phyloP scores from a whole-genome alignment of 2,329 filamentous ascomycete species.

The Aureobasidium subglaciale region DNA sequence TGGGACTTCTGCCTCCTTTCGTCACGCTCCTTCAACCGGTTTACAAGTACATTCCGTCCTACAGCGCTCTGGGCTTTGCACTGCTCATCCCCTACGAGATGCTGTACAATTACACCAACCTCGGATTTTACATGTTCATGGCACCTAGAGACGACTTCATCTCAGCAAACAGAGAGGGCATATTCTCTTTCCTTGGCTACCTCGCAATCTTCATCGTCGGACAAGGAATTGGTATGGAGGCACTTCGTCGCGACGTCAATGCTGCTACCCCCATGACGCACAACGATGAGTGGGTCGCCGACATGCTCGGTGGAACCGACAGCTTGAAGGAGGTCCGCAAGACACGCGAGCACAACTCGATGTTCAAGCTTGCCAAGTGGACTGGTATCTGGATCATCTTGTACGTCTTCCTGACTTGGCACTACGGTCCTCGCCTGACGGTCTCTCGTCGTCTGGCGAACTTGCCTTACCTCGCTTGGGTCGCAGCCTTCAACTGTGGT shows the following conservation, averaged over 20 bases:
- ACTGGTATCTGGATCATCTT: conserved; percentile 61
- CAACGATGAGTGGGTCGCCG: conserved; percentile 31
- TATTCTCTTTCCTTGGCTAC: conserved; percentile 94
- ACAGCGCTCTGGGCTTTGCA: conserved; percentile 64
- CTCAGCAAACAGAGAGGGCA: conserved; percentile 85
- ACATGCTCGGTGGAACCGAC: conserved; percentile 24
- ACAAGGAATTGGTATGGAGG: conserved; percentile 71
- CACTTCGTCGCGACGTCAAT: conserved; percentile 54
- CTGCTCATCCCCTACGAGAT: conserved; percentile 67
- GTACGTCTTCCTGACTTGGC: conserved; percentile 61
- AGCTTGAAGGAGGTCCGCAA: conserved; percentile 13
- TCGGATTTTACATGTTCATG: conserved; percentile 76
- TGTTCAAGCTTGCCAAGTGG: conserved; percentile 54
- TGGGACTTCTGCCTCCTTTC: conserved; percentile 82
- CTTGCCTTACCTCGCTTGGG: conserved; percentile 87
- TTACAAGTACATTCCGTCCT: conserved; percentile 65
- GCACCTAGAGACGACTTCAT: conserved; percentile 72
- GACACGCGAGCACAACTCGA: conserved; percentile 18
- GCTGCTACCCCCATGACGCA: conserved; percentile 24
- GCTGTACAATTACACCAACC: conserved; percentile 64
- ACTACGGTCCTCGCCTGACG: conserved; percentile 64
- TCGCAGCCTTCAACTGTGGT: conserved; percentile 80
- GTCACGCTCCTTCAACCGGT: conserved; percentile 73
- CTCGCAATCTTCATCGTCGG: conserved; percentile 90
- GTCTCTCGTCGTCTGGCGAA: conserved; percentile 90